Percentiles rank a stretch among this genome's conserved stretches.
phyloP scores from a whole-genome alignment of 805 yeast species.

The Saccharomycopsis javanensis region DNA sequence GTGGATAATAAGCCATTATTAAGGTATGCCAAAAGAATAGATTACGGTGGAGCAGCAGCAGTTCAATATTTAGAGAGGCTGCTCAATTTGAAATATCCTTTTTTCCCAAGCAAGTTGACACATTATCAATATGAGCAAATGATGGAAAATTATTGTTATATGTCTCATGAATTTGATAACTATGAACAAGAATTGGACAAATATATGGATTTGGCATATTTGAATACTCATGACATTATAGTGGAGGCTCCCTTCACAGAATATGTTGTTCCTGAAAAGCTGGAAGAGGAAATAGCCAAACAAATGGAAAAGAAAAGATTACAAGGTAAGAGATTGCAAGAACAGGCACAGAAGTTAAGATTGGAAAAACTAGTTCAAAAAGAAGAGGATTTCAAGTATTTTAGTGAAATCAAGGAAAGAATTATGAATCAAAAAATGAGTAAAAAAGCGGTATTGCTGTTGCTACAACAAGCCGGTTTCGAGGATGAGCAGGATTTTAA shows the following conservation, averaged over 20 bases:
- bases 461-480: constrained; percentile 65
- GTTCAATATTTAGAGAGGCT: constrained; percentile 52
- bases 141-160: constrained; percentile 69
- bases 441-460: constrained; percentile 44
- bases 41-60: constrained; percentile 84
- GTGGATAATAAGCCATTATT: constrained; percentile 57
- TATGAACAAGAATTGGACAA: constrained; percentile 38
- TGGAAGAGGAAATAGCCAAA: constrained; percentile 69
- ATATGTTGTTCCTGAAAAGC: constrained; percentile 56
- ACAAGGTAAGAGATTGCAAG: constrained; percentile 81
- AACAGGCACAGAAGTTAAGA: constrained; percentile 81
- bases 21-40: constrained; percentile 65
- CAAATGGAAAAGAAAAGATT: constrained; percentile 77
- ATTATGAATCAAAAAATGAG: constrained; percentile 34
- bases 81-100: constrained; percentile 78
- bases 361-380: constrained; percentile 71
- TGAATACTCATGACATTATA: constrained; percentile 64
- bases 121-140: constrained; percentile 54
- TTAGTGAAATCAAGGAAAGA: constrained; percentile 45
- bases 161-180: constrained; percentile 54
- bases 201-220: constrained; percentile 48
- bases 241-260: constrained; percentile 75
- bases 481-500: constrained; percentile 64
- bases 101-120: constrained; percentile 69
- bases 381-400: constrained; percentile 72